Evolutionary conservation across 805 yeast species (phyloP).

Genomic region (Metschnikowia similis): DNA sequence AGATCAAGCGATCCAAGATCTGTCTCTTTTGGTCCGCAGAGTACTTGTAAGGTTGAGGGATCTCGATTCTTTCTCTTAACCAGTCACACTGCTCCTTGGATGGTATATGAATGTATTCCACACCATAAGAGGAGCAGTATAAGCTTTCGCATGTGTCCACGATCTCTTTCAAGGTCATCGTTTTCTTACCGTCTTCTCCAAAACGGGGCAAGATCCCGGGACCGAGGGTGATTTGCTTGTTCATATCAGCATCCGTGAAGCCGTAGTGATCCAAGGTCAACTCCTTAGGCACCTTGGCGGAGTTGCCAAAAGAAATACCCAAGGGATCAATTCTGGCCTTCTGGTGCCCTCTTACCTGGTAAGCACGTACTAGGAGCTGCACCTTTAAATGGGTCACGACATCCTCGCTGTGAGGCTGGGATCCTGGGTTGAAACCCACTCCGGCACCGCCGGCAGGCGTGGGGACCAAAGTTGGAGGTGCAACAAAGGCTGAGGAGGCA

Average conservation of each 20-base stretch:
- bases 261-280: slow-evolving; percentile 89
- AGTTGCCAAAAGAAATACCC: slow-evolving; percentile 80
- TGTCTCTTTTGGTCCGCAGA: slow-evolving; percentile 89
- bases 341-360: slow-evolving; percentile 97
- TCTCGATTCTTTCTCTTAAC: slow-evolving; percentile 95
- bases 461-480: slow-evolving; percentile 91
- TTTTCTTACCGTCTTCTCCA: slow-evolving; percentile 57
- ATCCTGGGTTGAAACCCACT: slow-evolving; percentile 48
- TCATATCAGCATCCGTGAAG: slow-evolving; percentile 80
- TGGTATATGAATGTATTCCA: slow-evolving; percentile 95
- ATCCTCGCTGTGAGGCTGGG: slow-evolving; percentile 49
- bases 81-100: slow-evolving; percentile 95
- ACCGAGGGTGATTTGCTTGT: slow-evolving; percentile 82
- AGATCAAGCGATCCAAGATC: slow-evolving; percentile 90
- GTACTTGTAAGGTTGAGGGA: slow-evolving; percentile 81
- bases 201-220: slow-evolving; percentile 97
- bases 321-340: slow-evolving; percentile 96
- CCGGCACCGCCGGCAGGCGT: slow-evolving; percentile 75
- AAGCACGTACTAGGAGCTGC: slow-evolving; percentile 94
- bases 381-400: slow-evolving; percentile 88
- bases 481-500: slow-evolving; percentile 71
- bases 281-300: slow-evolving; percentile 68
- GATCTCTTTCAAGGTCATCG: slow-evolving; percentile 74
- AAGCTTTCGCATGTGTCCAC: slow-evolving; percentile 72
- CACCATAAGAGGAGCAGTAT: slow-evolving; percentile 87